phyloP scores from a whole-genome alignment of 1,284 basidiomycete genomes.

The Cerioporus squamosus region DNA sequence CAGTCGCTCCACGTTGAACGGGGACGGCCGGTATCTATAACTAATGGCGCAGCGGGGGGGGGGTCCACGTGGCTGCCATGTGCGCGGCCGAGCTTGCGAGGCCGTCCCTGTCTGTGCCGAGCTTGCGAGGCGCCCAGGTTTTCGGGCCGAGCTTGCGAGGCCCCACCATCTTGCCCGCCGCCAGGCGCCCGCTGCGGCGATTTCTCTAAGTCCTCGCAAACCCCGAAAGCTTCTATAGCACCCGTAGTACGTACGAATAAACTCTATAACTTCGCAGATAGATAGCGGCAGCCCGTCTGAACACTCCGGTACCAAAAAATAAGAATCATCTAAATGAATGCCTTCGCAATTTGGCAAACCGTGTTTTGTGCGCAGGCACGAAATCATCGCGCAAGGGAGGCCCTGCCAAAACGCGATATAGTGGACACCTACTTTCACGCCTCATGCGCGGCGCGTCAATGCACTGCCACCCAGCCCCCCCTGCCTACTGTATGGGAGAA shows the following conservation, averaged over 20 bases:
- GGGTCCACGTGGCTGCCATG: no score
- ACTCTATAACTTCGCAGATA: background rate
- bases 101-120: no score
- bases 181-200: no score
- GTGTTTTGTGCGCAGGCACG: background rate
- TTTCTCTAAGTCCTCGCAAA: no score
- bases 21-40: no score
- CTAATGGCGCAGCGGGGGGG: no score
- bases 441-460: background rate
- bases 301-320: background rate
- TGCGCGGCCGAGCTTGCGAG: no score
- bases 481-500: background rate
- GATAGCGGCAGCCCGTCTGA: background rate
- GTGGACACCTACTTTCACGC: slow-evolving; percentile 6
- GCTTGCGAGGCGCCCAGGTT: no score
- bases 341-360: no score
- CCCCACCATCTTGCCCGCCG: background rate
- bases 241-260: background rate
- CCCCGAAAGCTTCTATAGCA: background rate
- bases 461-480: background rate
- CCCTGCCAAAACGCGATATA: slow-evolving; percentile 3
- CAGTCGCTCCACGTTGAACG: no score
- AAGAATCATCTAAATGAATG: no score
- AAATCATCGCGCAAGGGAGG: background rate
- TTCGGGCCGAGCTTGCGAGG: no score